A percentile compares a stretch with the other conserved stretches of the same genome.
These are phyloP conservation scores for Herpomyces periplanetae DNA, from an alignment of 2,329 filamentous ascomycete genomes.

Conservation along the genomic window DNA sequence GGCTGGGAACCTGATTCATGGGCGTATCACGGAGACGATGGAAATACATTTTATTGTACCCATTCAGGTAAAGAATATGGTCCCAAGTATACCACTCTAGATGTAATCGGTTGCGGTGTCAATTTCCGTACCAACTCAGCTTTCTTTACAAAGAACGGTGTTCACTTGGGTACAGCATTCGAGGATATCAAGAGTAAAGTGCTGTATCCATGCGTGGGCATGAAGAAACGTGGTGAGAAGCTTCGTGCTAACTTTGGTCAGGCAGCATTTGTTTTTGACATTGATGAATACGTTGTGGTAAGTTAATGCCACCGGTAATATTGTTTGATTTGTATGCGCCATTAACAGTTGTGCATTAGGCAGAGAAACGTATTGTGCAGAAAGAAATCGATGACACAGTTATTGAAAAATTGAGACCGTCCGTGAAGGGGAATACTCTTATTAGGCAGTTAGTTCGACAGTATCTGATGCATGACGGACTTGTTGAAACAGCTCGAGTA, in stretches of 20 bases:
- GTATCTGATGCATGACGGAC: constrained; percentile 75
- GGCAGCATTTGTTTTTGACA: constrained; percentile 53
- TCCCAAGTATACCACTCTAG: constrained; percentile 16
- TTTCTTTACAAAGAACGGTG: constrained; percentile 24
- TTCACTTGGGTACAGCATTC: constrained; percentile 22
- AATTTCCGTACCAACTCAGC: constrained; percentile 19
- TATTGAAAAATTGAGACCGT: constrained; percentile 19
- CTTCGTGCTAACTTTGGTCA: constrained; percentile 23
- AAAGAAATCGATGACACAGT: constrained; percentile 18
- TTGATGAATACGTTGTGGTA: constrained; percentile 47
- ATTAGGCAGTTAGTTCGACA: constrained; percentile 52
- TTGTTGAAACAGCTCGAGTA: constrained; percentile 58
- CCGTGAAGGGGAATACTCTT: constrained; percentile 29
- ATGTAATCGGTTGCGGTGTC: constrained; percentile 22
- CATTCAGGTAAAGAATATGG: constrained; percentile 18
- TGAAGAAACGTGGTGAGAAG: constrained; percentile 21
- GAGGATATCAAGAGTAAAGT: constrained; percentile 19
- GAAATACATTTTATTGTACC: constrained; percentile 18
- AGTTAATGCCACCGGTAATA: constrained; percentile 5
- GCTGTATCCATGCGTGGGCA: constrained; percentile 23
- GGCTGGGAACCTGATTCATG: constrained; percentile 24
- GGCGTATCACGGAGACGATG: constrained; percentile 25
- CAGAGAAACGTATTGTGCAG: constrained; percentile 18
- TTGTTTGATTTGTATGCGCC: too few relatives aligned
- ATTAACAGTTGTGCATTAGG: too few relatives aligned